Evolutionary conservation across 2,329 filamentous ascomycete genomes (phyloP).

Genomic region (Neofusicoccum kwambonambiense): DNA sequence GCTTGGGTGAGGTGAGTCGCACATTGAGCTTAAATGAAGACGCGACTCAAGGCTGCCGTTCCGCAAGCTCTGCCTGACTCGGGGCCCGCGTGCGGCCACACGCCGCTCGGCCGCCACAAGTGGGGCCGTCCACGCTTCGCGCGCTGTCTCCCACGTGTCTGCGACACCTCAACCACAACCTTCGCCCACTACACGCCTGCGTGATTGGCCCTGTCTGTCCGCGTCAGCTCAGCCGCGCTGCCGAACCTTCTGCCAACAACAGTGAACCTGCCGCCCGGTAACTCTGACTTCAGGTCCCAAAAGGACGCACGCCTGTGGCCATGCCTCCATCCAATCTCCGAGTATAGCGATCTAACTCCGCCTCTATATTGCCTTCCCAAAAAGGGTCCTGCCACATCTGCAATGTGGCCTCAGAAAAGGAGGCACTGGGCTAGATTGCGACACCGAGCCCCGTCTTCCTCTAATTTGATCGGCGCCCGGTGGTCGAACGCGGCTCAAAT

Average conservation of each 20-base stretch:
- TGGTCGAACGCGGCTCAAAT: not conserved
- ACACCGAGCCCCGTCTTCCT: not conserved
- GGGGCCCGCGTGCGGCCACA: not conserved
- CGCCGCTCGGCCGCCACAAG: not conserved
- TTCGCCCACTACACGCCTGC: not conserved
- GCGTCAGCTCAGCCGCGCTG: not conserved
- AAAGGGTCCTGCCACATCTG: not conserved
- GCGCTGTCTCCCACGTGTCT: not conserved
- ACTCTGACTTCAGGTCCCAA: not conserved
- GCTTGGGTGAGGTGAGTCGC: slow-evolving; percentile 10
- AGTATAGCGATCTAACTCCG: slow-evolving; percentile 12
- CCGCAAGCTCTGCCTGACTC: not conserved
- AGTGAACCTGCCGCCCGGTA: not conserved
- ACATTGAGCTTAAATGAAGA: slow-evolving; percentile 13
- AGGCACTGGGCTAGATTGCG: not conserved
- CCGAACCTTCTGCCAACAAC: not conserved
- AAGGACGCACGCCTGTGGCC: not conserved
- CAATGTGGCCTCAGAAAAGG: not conserved
- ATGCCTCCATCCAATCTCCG: slow-evolving; percentile 11
- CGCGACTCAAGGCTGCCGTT: not conserved
- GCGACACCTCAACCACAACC: not conserved
- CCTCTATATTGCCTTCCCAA: not conserved
- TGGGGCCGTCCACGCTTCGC: not conserved
- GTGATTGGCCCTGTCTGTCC: too few species aligned
- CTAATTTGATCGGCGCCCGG: not conserved